Evolutionary conservation across 1,284 basidiomycete genomes (phyloP).

Genomic region (Rhodotorula mucilaginosa): DNA sequence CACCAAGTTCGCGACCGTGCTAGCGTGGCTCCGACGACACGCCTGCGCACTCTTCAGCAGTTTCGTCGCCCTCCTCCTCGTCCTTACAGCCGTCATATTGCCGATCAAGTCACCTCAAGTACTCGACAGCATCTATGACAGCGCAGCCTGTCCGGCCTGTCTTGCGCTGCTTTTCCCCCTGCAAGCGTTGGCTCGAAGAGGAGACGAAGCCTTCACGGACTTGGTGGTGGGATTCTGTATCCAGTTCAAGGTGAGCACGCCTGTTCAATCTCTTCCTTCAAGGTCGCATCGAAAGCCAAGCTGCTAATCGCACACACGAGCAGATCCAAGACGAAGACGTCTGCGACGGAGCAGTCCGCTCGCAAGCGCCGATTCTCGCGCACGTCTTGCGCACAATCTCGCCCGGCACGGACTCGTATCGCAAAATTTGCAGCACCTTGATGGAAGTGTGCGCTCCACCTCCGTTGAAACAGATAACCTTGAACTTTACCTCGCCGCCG

Average conservation of each 20-base stretch:
- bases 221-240: not conserved
- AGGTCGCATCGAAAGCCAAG: too few species aligned
- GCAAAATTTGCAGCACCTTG: conserved; percentile 58
- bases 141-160: conserved; percentile 1
- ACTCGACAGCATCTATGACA: not conserved
- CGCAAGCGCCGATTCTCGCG: conserved; percentile 60
- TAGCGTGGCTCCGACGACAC: too few species aligned
- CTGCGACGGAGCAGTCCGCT: conserved; percentile 56
- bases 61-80: not conserved
- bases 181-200: not conserved
- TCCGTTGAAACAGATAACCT: conserved; percentile 26
- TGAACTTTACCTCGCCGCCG: conserved; percentile 1
- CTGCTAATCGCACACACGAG: too few species aligned
- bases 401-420: conserved; percentile 54
- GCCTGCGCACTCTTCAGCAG: not conserved
- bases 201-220: not conserved
- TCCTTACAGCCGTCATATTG: not conserved
- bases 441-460: conserved; percentile 57
- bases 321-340: conserved; percentile 55
- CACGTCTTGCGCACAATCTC: conserved; percentile 59
- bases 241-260: not conserved
- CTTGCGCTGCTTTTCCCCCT: not conserved
- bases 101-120: not conserved
- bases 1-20: too few species aligned
- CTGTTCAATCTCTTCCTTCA: too few species aligned